Base-by-base conservation (phyloP, 805 yeast genomes). In the Maudiozyma barnettii region DNA sequence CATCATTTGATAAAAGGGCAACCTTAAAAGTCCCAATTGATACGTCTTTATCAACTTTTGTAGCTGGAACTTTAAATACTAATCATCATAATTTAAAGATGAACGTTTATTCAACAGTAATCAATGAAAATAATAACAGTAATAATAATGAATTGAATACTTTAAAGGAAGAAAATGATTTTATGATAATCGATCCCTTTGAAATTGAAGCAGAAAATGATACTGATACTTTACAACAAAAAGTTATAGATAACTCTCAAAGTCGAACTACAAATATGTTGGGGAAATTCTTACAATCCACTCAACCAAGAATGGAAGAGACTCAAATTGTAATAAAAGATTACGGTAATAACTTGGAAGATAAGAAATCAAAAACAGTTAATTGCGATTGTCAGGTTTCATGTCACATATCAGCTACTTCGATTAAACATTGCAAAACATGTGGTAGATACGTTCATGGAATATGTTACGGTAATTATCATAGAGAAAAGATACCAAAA, bases 1-100 rank as follows among this genome's bases (percentile, higher is more conserved):
- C 77, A 1, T 56, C 69, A 3, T 45, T 48, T 33, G 64, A 65
- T 4, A 59, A 62, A 39, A 54, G 68, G 4, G 70, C 76, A 0
- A 56, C 66, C 1, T 50, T 71, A 5, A 66, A 58, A 46, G 49
- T 68, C 2, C 58, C 65, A 4, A 45, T 54, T 5, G 51, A 46
- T 4, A 31, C 44, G 7, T 18, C 42, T 12, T 19, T 47, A 16
- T 59, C 57, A 22, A 47, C 49, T 4, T 52, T 56, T 21, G 46
- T 56, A 1, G 68, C 64, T 2, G 73, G 73, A 1, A 43, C 56
- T 2, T 39, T 69, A 9, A 48, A 60, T 43, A 68, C 73, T 1
- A 58, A 58, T 4, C 52, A 49, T 41, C 72, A 69, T 53, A 54
- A 60, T 4, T 46, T 67, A 6, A 49, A 59, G 4, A 41, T 68